Percentiles rank a stretch among this genome's conserved stretches.
Evolutionary conservation across 768 basidiomycete species (phyloP).

Genomic region (Suillus placidus): DNA sequence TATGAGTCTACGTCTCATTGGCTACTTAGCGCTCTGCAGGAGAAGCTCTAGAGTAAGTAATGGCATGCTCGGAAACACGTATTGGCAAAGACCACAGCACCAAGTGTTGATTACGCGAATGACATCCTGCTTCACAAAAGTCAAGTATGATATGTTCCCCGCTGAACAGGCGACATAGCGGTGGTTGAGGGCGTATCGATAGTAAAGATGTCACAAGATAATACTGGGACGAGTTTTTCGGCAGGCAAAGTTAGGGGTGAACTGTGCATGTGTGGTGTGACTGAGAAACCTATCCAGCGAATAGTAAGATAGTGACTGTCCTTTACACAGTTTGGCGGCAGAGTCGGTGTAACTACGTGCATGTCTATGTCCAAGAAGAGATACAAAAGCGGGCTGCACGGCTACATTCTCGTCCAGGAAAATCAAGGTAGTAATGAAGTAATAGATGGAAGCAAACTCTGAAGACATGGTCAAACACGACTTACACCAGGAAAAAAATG

Average conservation of each 20-base stretch:
- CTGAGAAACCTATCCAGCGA: background rate
- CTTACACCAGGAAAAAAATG: background rate
- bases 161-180: background rate
- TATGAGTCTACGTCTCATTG: no score
- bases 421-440: slow-evolving; percentile 9
- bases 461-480: slow-evolving; percentile 17
- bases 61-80: no score
- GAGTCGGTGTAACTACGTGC: no score
- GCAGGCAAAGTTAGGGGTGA: background rate
- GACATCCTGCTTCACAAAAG: background rate
- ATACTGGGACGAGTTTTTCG: background rate
- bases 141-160: background rate
- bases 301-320: background rate
- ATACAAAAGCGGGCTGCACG: background rate
- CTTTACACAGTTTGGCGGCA: background rate
- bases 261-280: background rate
- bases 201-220: background rate
- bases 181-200: background rate
- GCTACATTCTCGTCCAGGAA: background rate
- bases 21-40: background rate
- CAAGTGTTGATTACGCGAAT: no score
- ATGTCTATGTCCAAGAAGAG: background rate
- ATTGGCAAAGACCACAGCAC: no score
- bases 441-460: slow-evolving; percentile 25
- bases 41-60: no score